Evolutionary conservation across 192 early-diverging fungal genomes (phyloP), one percentile per base, ranked within the genome.

Genomic region (Funneliformis mosseae): DNA sequence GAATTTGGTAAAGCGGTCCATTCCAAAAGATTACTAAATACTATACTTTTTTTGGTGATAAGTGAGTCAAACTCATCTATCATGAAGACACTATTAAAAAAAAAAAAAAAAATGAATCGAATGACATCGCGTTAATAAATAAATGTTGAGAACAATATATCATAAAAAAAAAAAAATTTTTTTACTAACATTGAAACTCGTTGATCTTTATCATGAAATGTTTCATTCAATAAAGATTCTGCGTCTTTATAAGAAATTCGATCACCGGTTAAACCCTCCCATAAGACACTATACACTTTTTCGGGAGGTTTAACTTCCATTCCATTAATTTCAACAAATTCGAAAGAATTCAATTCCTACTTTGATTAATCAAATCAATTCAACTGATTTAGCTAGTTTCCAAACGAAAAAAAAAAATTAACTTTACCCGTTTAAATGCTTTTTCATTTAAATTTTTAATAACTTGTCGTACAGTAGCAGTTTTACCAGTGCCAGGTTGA

Each of bases 21-120:
- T 66, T 98, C 95, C 78, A 99, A 98, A 80, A 99, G 96, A 83
- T 98, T 99, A 86, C 98, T 99, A 88, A 99, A 94, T 62, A 99
- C 94, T 2, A 90, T 89, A 80, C 98, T 97, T 67, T 94, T 95
- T 77, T 94, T 92, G 1, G 96, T 96, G 8, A 97, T 95, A 25
- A 99, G 84, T 12, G 98, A 83, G 83, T 99, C 98, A 59, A 99
- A 88, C 85, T 99, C 98, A 82, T 99, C 98, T 90, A 99, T 94
- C 64, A 99, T 81, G 3, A 99, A 94, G 7, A 99, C 93, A 48
- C 95, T 96, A 77, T 39, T 59, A 69, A 72, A 80, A 27, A 8
- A 5, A 5, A n/a, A n/a, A 55, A 25, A 48, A 4, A 63, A 67
- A 78, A 6, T 21, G 5, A 16, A n/a, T 41, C 5, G 14, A 42